Percentiles rank a stretch among this genome's conserved stretches.
These are phyloP conservation scores for Cubamyces lactineus DNA, from an alignment of 768 basidiomycete genomes.

Conservation along the genomic window DNA sequence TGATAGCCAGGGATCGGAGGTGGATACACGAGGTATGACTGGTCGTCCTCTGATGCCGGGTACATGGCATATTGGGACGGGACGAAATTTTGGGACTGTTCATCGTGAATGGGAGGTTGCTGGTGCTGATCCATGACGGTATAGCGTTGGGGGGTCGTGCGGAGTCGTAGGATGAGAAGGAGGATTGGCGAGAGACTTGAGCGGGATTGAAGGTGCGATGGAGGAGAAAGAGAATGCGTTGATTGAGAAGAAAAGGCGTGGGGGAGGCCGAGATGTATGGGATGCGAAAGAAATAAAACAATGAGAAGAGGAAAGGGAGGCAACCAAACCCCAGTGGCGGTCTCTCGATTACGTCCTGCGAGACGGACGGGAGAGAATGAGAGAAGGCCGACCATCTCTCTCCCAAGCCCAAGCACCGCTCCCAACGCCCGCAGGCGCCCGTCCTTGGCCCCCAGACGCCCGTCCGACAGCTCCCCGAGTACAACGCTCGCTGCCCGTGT, in stretches of 20 bases:
- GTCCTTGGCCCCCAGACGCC: neutral
- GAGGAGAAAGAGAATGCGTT: conserved; percentile 33
- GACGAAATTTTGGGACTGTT: conserved; percentile 34
- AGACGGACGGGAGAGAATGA: conserved; percentile 22
- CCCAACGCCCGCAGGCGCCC: conserved; percentile 26
- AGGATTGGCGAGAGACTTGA: conserved; percentile 26
- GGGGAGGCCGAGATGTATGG: conserved; percentile 25
- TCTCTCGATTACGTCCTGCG: conserved; percentile 32
- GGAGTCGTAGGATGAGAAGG: conserved; percentile 21
- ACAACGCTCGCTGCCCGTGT: conserved; percentile 6
- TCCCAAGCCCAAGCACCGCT: conserved; percentile 13
- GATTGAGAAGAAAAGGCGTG: conserved; percentile 29
- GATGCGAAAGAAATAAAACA: conserved; percentile 32
- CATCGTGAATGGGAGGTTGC: conserved; percentile 36
- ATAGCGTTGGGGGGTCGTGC: conserved; percentile 24
- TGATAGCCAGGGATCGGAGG: conserved; percentile 62
- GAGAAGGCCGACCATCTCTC: neutral
- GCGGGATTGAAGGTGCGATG: conserved; percentile 35
- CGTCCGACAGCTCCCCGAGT: conserved; percentile 10
- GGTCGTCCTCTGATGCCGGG: conserved; percentile 37
- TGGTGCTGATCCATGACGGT: conserved; percentile 29
- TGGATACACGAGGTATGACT: conserved; percentile 37
- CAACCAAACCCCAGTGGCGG: conserved; percentile 31
- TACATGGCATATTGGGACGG: conserved; percentile 40
- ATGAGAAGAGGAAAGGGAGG: conserved; percentile 28